Base-by-base conservation (phyloP, 306 rosid species). In the Cucumis melo region DNA sequence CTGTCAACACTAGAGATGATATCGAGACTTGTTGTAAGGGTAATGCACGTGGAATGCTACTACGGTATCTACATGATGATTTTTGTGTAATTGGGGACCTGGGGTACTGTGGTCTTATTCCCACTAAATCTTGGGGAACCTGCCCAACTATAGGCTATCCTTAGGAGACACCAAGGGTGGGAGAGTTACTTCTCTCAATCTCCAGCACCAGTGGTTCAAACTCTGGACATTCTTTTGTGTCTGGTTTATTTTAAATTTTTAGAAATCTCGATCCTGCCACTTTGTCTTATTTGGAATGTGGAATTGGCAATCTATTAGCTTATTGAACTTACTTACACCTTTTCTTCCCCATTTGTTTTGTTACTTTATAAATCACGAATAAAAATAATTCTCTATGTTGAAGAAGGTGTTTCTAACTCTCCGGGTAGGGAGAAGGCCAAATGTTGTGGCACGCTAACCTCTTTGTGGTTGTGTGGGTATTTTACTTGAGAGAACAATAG, bases 21-120 rank as follows among this genome's bases (percentile, higher is more conserved):
- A 81, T 88, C 89, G 24, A 94, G 89, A 71, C 91, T 91, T 80
- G 88, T 89, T 78, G 86, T 82, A 39, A 82, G 91, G 96, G 98
- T 94, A 94, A 64, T 64, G 72, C 62, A 51, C 17, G 16, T 85
- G 72, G 55, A 41, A 44, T 3, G 16, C 41, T 71, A 8, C 59
- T 71, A 71, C 6, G 6, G 13, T 71, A 46, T 71, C 24, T 46
- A 50, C 41, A 15, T 71, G 76, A 44, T 46, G 41, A 48, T 71
- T 61, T 14, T 61, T 61, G 34, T 14, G 41, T 29, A 14, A 29
- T 36, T 15, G n/a, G 67, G 60, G 67, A 14, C 14, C 16, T 29
- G 42, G 42, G 60, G 67, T 29, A 29, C 16, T 29, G 41, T 19
- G 42, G 20, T 32, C 1, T 61, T 14, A 63, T 63, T 15, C 21